These are phyloP conservation scores for Volvox africanus DNA, from an alignment of 139 green algal genomes.

Conservation along the genomic window DNA sequence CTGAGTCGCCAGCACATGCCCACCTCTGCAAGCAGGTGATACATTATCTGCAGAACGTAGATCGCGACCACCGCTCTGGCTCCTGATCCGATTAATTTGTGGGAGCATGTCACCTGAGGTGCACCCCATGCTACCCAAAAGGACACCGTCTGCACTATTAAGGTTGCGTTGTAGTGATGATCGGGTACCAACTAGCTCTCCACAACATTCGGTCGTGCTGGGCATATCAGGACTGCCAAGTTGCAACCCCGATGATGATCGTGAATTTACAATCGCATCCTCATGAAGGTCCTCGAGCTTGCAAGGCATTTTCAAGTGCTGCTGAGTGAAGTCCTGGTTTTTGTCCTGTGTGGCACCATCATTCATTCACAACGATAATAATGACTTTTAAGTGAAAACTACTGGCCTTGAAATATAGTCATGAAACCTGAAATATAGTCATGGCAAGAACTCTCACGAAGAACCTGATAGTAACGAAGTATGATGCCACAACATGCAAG, in stretches of 20 bases:
- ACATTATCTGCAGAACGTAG: background rate
- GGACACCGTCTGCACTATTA: slow-evolving; percentile 7
- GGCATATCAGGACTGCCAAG: no score
- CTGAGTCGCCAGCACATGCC: background rate
- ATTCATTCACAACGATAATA: background rate
- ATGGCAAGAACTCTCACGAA: background rate
- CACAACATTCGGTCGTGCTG: background rate
- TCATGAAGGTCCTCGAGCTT: slow-evolving; percentile 23
- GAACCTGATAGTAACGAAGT: background rate
- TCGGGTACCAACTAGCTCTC: background rate
- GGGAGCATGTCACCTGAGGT: background rate
- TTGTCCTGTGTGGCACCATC: slow-evolving; percentile 2
- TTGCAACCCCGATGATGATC: background rate
- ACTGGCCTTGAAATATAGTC: no score
- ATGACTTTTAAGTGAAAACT: no score
- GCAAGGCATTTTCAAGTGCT: slow-evolving; percentile 44
- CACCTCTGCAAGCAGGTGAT: no score
- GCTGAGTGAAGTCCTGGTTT: slow-evolving; percentile 43
- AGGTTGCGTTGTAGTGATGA: no score
- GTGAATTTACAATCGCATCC: background rate
- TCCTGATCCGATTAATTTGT: background rate
- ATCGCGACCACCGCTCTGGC: background rate
- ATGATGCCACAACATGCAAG: background rate
- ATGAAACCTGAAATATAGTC: no score
- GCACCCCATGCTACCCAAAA: no score